phyloP scores from a whole-genome alignment of 2,329 filamentous ascomycete species.

The Fonsecaea pedrosoi region DNA sequence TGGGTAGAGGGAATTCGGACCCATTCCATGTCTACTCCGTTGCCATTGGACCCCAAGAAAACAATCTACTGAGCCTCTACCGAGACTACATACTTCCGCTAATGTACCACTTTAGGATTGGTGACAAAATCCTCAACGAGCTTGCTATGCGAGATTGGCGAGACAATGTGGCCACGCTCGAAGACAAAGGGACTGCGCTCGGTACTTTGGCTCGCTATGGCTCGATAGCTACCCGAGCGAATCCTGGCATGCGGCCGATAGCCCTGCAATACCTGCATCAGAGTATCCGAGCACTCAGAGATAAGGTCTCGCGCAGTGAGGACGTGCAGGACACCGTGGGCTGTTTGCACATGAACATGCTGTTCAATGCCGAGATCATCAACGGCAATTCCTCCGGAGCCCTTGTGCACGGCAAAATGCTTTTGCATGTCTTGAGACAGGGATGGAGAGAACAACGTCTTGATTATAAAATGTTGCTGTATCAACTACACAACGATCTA shows the following conservation, averaged over 20 bases:
- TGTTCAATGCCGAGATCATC: slow-evolving; percentile 17
- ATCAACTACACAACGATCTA: slow-evolving; percentile 22
- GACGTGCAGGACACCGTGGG: not conserved
- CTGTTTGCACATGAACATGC: slow-evolving; percentile 15
- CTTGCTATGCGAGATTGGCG: slow-evolving; percentile 15
- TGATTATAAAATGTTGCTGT: slow-evolving; percentile 25
- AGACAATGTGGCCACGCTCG: slow-evolving; percentile 9
- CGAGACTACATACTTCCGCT: slow-evolving; percentile 18
- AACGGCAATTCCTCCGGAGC: slow-evolving; percentile 16
- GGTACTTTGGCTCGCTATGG: slow-evolving; percentile 13
- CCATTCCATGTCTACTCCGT: slow-evolving; percentile 20
- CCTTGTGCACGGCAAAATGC: slow-evolving; percentile 18
- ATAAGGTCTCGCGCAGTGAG: slow-evolving; percentile 4
- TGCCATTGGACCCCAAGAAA: slow-evolving; percentile 20
- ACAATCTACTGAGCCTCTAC: slow-evolving; percentile 21
- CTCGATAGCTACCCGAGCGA: not conserved
- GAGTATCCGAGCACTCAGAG: slow-evolving; percentile 7
- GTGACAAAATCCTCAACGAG: slow-evolving; percentile 9
- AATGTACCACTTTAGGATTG: slow-evolving; percentile 8
- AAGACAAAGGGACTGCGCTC: slow-evolving; percentile 7
- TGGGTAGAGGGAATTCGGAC: slow-evolving; percentile 27
- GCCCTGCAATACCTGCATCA: not conserved
- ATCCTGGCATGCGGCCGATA: not conserved
- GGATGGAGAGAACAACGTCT: slow-evolving; percentile 14
- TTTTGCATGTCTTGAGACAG: slow-evolving; percentile 16